These are phyloP conservation scores for Linnemannia exigua DNA, from an alignment of 192 early-diverging fungal genomes.

Conservation along the genomic window DNA sequence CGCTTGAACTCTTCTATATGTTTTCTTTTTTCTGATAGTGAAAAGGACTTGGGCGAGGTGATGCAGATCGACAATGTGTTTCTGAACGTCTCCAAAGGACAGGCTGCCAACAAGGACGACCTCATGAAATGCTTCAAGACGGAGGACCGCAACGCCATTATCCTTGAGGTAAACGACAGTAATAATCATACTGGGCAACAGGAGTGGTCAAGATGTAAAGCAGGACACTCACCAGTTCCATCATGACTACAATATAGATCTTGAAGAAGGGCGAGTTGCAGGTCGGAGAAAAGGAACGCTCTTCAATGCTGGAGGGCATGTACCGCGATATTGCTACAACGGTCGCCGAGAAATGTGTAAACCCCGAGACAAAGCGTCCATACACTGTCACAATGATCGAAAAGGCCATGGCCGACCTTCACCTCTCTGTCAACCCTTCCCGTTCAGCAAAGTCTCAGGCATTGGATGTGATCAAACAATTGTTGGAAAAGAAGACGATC, in stretches of 20 bases:
- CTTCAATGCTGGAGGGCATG: slow-evolving; percentile 84
- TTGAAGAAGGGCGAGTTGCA: slow-evolving; percentile 97
- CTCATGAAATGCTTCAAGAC: slow-evolving; percentile 92
- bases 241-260: slow-evolving; percentile 68
- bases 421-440: slow-evolving; percentile 92
- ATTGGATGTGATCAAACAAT: slow-evolving; percentile 92
- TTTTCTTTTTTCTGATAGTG: slow-evolving; percentile 62
- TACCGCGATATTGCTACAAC: slow-evolving; percentile 95
- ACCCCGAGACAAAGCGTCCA: slow-evolving; percentile 94
- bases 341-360: slow-evolving; percentile 96
- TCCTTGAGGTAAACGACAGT: slow-evolving; percentile 65
- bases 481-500: slow-evolving; percentile 90
- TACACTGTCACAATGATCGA: slow-evolving; percentile 99
- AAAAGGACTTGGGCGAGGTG: slow-evolving; percentile 97
- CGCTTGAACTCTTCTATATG: background rate
- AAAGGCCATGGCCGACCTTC: slow-evolving; percentile 96
- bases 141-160: slow-evolving; percentile 85
- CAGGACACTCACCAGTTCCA: background rate
- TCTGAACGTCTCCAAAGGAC: slow-evolving; percentile 97
- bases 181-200: background rate
- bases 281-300: slow-evolving; percentile 97
- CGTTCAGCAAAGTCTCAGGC: slow-evolving; percentile 93
- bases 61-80: slow-evolving; percentile 96
- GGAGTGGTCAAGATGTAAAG: background rate
- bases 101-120: slow-evolving; percentile 91